phyloP scores from a whole-genome alignment of 768 basidiomycete genomes.

The Amanita jacksonii region DNA sequence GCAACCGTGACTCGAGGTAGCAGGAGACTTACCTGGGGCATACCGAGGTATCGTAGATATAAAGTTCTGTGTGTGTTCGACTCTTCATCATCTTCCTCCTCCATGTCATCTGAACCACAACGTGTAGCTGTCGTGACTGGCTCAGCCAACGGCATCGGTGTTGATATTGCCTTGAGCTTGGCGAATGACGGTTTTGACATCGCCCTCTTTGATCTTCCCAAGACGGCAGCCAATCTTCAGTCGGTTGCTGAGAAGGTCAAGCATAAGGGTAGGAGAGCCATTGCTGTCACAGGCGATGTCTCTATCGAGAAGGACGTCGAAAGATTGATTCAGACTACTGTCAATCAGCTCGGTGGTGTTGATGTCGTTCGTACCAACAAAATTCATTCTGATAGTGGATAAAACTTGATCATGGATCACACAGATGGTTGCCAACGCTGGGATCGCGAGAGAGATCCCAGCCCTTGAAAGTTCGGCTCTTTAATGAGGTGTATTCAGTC shows the following conservation, averaged over 20 bases:
- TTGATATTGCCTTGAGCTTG: constrained; percentile 35
- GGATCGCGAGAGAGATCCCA: constrained; percentile 15
- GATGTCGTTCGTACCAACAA: constrained; percentile 30
- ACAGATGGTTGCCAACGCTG: constrained; percentile 40
- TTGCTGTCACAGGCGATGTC: constrained; percentile 27
- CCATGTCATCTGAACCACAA: too few relatives aligned
- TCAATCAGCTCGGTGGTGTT: constrained; percentile 29
- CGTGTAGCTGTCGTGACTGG: constrained; percentile 26
- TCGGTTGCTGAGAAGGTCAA: constrained; percentile 24
- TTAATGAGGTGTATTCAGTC: background rate
- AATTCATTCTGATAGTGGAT: background rate
- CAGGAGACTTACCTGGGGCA: too few relatives aligned
- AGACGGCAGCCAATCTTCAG: too few relatives aligned
- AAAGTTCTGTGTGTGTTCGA: too few relatives aligned
- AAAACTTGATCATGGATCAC: background rate
- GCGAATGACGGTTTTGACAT: constrained; percentile 38
- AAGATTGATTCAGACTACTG: constrained; percentile 24
- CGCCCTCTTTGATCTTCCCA: constrained; percentile 33
- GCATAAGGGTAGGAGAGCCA: constrained; percentile 16
- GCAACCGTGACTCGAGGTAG: too few relatives aligned
- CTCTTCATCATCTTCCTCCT: too few relatives aligned
- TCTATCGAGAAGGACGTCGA: constrained; percentile 31
- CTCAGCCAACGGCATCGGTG: constrained; percentile 37
- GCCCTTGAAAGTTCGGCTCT: constrained; percentile 9
- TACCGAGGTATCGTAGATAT: too few relatives aligned